Conservation (phyloP, 1,284 basidiomycete genomes). For the Tilletia setariae region DNA sequence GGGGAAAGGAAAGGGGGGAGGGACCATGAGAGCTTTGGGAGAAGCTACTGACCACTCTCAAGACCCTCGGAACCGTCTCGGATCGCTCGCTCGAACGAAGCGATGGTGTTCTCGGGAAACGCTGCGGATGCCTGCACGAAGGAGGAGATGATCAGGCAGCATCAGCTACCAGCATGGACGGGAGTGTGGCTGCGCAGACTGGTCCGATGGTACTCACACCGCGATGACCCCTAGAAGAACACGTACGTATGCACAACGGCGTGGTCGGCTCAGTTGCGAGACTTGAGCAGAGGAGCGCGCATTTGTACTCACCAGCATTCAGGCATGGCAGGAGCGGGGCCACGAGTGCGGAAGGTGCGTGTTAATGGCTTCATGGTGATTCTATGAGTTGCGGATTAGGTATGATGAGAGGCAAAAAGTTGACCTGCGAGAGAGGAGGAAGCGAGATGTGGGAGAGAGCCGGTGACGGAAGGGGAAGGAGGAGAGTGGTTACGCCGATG, state of each 20-base stretch:
- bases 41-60: conserved; percentile 38
- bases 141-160: background rate
- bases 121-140: conserved; percentile 43
- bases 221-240: conserved; percentile 42
- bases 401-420: too few species aligned
- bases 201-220: conserved; percentile 28
- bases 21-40: too few species aligned
- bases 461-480: background rate
- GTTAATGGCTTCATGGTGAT: conserved; percentile 39
- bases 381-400: background rate
- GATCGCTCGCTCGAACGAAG: conserved; percentile 51
- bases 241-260: background rate
- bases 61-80: conserved; percentile 51
- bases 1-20: background rate
- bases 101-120: conserved; percentile 54
- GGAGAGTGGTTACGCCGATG: too few species aligned
- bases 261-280: background rate
- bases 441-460: background rate
- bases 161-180: background rate
- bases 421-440: background rate
- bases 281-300: background rate
- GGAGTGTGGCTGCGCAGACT: background rate
- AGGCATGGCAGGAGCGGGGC: conserved; percentile 34
- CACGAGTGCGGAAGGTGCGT: conserved; percentile 36
- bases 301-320: conserved; percentile 36